phyloP scores from a whole-genome alignment of 2,329 filamentous ascomycete species.

The Hymenoscyphus salicellus region DNA sequence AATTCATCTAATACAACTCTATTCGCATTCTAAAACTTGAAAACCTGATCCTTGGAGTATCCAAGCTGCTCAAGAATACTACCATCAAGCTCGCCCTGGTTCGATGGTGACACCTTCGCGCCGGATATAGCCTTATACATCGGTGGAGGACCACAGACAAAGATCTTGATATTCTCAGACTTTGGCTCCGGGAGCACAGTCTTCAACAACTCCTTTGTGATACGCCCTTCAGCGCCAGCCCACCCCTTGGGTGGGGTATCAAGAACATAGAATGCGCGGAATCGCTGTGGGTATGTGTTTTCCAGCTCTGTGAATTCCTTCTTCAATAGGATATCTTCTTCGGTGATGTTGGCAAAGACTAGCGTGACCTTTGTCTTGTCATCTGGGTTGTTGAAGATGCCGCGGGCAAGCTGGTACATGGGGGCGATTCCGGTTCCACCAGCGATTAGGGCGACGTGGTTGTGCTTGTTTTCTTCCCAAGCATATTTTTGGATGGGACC shows the following conservation, averaged over 20 bases:
- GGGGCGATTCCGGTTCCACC: conserved; percentile 96
- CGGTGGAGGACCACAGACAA: conserved; percentile 89
- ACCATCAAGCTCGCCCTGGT: conserved; percentile 87
- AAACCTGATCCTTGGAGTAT: conserved; percentile 84
- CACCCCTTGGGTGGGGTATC: conserved; percentile 80
- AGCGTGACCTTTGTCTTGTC: conserved; percentile 98
- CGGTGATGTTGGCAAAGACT: conserved; percentile 83
- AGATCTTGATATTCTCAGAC: conserved; percentile 89
- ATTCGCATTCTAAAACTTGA: conserved; percentile 71
- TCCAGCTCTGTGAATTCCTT: conserved; percentile 81
- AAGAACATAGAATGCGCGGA: conserved; percentile 91
- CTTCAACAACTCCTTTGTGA: conserved; percentile 91
- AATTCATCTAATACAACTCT: neutral
- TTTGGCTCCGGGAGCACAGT: conserved; percentile 91
- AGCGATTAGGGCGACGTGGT: conserved; percentile 82
- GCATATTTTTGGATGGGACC: conserved; percentile 92
- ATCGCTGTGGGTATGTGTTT: conserved; percentile 91
- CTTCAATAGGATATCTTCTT: conserved; percentile 90
- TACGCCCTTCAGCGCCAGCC: conserved; percentile 72
- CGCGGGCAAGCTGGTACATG: conserved; percentile 90
- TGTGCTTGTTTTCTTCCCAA: conserved; percentile 88
- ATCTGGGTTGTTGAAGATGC: conserved; percentile 92
- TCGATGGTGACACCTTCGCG: conserved; percentile 82
- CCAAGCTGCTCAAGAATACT: conserved; percentile 75
- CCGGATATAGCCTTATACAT: conserved; percentile 93